Evolutionary conservation across 2,329 filamentous ascomycete species (phyloP).

Genomic region (Colletotrichum chlorophyti): DNA sequence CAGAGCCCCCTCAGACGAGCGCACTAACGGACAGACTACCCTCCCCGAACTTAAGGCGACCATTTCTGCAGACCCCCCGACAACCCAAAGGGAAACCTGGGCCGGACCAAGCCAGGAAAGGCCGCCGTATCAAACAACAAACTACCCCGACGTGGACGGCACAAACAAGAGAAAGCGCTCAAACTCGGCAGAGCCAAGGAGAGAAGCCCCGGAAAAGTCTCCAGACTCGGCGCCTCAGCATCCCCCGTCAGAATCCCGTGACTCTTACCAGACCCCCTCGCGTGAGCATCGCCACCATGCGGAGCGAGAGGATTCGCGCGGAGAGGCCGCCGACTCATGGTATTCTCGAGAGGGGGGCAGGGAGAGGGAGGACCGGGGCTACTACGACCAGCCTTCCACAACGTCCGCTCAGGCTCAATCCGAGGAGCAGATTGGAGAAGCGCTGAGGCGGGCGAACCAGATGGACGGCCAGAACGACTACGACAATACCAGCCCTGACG

Average conservation of each 20-base stretch:
- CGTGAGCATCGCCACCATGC: slow-evolving; percentile 53
- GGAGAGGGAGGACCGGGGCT: slow-evolving; percentile 51
- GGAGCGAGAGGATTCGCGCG: slow-evolving; percentile 48
- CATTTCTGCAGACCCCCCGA: slow-evolving; percentile 34
- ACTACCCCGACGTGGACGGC: slow-evolving; percentile 52
- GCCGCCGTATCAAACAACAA: slow-evolving; percentile 45
- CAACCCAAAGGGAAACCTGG: slow-evolving; percentile 49
- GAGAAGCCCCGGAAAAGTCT: slow-evolving; percentile 43
- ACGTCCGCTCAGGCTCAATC: slow-evolving; percentile 52
- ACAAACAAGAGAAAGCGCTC: slow-evolving; percentile 76
- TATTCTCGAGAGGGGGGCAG: slow-evolving; percentile 53
- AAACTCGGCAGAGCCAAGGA: slow-evolving; percentile 59
- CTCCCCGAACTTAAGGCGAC: slow-evolving; percentile 33
- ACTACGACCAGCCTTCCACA: slow-evolving; percentile 55
- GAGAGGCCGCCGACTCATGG: slow-evolving; percentile 57
- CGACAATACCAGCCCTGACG: slow-evolving; percentile 60
- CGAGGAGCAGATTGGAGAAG: slow-evolving; percentile 57
- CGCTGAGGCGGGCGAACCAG: slow-evolving; percentile 52
- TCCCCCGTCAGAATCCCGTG: slow-evolving; percentile 45
- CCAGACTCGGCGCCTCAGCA: slow-evolving; percentile 40
- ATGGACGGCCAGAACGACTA: slow-evolving; percentile 55
- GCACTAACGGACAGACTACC: slow-evolving; percentile 33
- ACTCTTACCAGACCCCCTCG: slow-evolving; percentile 49
- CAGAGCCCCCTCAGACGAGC: slow-evolving; percentile 41
- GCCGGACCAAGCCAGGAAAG: slow-evolving; percentile 48